Conservation (phyloP, 305 asterid genomes). For the Fraxinus nigra region DNA sequence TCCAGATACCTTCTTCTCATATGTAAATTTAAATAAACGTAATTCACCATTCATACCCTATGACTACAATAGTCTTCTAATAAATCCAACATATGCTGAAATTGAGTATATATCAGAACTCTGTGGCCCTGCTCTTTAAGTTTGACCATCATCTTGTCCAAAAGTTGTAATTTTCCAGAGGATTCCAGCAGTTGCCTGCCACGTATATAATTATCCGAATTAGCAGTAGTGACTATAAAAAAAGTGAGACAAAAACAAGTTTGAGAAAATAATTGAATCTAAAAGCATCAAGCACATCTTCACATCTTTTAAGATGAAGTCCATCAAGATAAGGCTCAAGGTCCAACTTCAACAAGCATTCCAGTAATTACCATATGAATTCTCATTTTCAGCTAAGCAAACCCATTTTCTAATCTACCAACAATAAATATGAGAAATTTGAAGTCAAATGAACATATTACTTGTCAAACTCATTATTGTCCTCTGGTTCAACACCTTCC, state of each 20-base stretch:
- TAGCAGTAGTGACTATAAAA: neutral
- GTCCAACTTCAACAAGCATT: slow-evolving; percentile 4
- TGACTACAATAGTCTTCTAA: slow-evolving; percentile 92
- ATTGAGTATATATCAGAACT: slow-evolving; percentile 86
- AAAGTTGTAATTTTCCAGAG: slow-evolving; percentile 89
- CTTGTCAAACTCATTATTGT: slow-evolving; percentile 73
- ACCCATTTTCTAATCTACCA: slow-evolving; percentile 15
- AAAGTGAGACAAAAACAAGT: neutral
- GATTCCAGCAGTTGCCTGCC: slow-evolving; percentile 80
- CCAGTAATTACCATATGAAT: neutral
- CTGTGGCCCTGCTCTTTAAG: slow-evolving; percentile 96
- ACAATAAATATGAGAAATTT: slow-evolving; percentile 17
- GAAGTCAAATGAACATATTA: slow-evolving; percentile 34
- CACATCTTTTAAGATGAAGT: slow-evolving; percentile 7
- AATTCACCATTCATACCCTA: slow-evolving; percentile 44
- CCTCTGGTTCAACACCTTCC: slow-evolving; percentile 98
- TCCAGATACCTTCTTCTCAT: slow-evolving; percentile 10
- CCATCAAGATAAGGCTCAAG: slow-evolving; percentile 15
- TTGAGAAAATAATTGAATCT: neutral
- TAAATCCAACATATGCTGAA: slow-evolving; percentile 93
- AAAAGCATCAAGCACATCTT: neutral
- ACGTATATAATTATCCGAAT: neutral
- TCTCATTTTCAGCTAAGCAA: neutral
- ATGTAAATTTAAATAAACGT: neutral
- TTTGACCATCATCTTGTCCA: slow-evolving; percentile 94